Evolutionary conservation across 148 eudicot genomes (phyloP).

Genomic region (Cornus controversa): DNA sequence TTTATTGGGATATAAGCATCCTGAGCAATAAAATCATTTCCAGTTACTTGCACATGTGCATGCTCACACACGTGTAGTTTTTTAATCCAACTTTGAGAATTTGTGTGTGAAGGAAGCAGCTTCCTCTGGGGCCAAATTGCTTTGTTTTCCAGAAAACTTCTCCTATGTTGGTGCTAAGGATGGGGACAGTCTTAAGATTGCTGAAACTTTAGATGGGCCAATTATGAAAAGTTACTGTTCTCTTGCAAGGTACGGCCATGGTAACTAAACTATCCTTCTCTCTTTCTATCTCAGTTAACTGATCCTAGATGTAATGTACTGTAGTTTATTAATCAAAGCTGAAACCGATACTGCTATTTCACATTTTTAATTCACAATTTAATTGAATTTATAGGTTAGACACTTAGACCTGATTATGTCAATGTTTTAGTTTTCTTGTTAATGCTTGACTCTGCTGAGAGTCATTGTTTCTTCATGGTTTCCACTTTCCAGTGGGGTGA

Average conservation of each 20-base stretch:
- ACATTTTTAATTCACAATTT: not conserved
- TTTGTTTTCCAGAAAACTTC: slow-evolving; percentile 91
- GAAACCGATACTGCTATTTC: not conserved
- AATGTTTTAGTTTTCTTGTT: not conserved
- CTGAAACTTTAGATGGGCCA: slow-evolving; percentile 81
- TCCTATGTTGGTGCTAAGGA: slow-evolving; percentile 59
- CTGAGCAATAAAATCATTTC: not conserved
- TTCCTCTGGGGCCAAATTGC: slow-evolving; percentile 82
- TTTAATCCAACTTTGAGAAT: slow-evolving; percentile 1
- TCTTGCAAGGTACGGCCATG: slow-evolving; percentile 68
- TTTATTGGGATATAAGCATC: not conserved
- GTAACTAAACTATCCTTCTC: not conserved
- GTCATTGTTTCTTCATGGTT: not conserved
- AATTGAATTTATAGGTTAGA: not conserved
- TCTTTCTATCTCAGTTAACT: not conserved
- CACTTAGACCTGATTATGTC: not conserved
- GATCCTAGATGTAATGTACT: not conserved
- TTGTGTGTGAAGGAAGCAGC: slow-evolving; percentile 65
- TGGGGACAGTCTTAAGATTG: slow-evolving; percentile 77
- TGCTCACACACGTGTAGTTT: not conserved
- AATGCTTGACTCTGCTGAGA: not conserved
- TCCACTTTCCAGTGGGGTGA: not conserved
- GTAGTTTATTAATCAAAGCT: not conserved
- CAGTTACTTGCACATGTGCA: not conserved
- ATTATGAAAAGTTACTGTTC: slow-evolving; percentile 69